phyloP scores from a whole-genome alignment of 441 rosid species.

The Populus trichocarpa region DNA sequence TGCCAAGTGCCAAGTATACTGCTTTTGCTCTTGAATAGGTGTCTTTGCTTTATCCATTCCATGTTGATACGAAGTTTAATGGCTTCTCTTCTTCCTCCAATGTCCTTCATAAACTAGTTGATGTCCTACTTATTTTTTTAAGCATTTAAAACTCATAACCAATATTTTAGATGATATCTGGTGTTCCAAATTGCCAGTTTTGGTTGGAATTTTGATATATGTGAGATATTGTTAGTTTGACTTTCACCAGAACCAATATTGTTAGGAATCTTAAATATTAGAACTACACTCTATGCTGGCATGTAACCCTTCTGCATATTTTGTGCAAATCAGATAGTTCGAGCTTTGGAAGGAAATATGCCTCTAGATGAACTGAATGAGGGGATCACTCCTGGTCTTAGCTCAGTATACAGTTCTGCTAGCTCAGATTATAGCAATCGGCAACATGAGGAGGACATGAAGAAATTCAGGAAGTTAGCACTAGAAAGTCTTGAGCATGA shows the following conservation, averaged over 20 bases:
- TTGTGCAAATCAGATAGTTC: slow-evolving; percentile 57
- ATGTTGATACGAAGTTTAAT: neutral
- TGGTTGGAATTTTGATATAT: neutral
- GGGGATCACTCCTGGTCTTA: slow-evolving; percentile 73
- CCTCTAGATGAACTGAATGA: slow-evolving; percentile 64
- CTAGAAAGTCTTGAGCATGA: slow-evolving; percentile 46
- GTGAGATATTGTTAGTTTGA: neutral
- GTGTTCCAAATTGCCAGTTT: neutral
- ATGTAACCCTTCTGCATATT: neutral
- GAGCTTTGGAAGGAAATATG: slow-evolving; percentile 72
- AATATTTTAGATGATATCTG: neutral
- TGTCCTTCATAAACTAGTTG: neutral
- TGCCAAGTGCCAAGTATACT: neutral
- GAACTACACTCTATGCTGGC: neutral
- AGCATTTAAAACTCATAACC: neutral
- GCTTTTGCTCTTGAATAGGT: neutral
- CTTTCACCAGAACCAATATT: neutral
- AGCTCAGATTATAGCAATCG: slow-evolving; percentile 64
- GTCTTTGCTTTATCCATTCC: neutral
- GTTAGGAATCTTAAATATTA: neutral
- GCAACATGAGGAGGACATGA: slow-evolving; percentile 79
- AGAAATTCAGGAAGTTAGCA: slow-evolving; percentile 76
- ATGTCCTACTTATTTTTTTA: neutral
- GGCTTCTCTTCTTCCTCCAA: neutral
- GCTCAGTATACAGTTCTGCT: slow-evolving; percentile 52